Conservation (phyloP, 768 basidiomycete genomes). For the Tricholoma furcatifolium region DNA sequence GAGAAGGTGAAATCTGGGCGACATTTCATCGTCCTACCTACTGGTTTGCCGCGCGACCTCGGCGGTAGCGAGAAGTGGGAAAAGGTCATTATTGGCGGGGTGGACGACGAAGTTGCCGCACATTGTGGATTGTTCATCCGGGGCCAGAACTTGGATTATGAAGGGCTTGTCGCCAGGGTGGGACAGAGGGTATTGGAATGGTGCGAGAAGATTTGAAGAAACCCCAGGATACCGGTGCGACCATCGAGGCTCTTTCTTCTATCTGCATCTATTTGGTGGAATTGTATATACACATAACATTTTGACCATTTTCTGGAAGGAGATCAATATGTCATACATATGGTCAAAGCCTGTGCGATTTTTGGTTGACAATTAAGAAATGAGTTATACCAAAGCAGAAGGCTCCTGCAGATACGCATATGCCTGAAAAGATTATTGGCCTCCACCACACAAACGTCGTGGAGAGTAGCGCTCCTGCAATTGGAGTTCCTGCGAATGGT, state of each 20-base stretch:
- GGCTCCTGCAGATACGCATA: not conserved
- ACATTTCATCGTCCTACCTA: conserved; percentile 55
- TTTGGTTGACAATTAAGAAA: too few species aligned
- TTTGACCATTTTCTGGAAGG: too few species aligned
- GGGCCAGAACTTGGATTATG: conserved; percentile 49
- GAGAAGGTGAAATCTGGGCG: conserved; percentile 27
- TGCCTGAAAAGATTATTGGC: conserved; percentile 14
- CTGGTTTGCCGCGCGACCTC: conserved; percentile 36
- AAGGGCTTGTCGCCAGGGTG: conserved; percentile 44
- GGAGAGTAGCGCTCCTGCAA: conserved; percentile 17
- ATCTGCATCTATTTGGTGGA: not conserved
- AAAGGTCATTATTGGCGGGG: conserved; percentile 47
- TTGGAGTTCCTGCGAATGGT: conserved; percentile 14
- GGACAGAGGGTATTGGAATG: conserved; percentile 39
- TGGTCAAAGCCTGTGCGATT: too few species aligned
- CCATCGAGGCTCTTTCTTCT: not conserved
- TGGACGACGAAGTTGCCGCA: conserved; percentile 54
- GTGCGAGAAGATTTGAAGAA: conserved; percentile 28
- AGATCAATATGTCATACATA: too few species aligned
- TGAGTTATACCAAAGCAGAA: not conserved
- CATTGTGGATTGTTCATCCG: conserved; percentile 56
- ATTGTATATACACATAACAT: not conserved
- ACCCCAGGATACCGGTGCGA: not conserved
- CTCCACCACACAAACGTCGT: conserved; percentile 19
- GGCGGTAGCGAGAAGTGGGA: conserved; percentile 52